A percentile compares a stretch with the other conserved stretches of the same genome.
Evolutionary conservation across 2,329 filamentous ascomycete species (phyloP).

Genomic region (Coleophoma eucalyptorum): DNA sequence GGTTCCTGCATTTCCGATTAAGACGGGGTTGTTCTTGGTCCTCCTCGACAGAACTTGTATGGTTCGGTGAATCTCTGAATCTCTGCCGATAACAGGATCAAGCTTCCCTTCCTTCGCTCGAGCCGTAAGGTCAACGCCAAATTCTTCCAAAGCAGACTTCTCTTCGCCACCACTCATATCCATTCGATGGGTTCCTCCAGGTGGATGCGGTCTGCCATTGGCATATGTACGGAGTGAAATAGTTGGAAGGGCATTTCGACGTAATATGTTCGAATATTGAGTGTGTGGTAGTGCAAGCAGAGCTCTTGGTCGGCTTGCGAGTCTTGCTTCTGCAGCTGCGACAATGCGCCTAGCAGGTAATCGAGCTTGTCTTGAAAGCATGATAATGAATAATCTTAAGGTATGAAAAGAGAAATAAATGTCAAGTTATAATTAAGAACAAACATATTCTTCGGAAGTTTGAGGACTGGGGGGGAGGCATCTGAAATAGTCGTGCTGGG

Average conservation of each 20-base stretch:
- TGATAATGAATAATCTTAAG: slow-evolving; percentile 10
- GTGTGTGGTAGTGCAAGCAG: slow-evolving; percentile 9
- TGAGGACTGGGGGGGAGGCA: too few relatives aligned
- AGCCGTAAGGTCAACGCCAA: slow-evolving; percentile 84
- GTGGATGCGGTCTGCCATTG: slow-evolving; percentile 76
- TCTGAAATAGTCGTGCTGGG: too few relatives aligned
- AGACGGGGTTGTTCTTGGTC: slow-evolving; percentile 84
- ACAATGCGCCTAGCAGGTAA: slow-evolving; percentile 21
- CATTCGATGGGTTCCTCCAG: slow-evolving; percentile 92
- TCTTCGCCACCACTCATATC: slow-evolving; percentile 72
- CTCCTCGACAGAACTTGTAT: slow-evolving; percentile 90
- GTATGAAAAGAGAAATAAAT: slow-evolving; percentile 1
- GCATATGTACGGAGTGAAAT: slow-evolving; percentile 51
- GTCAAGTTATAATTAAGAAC: not conserved
- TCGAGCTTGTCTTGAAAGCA: slow-evolving; percentile 20
- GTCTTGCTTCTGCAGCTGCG: slow-evolving; percentile 8
- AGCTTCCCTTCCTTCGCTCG: slow-evolving; percentile 84
- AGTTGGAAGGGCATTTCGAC: slow-evolving; percentile 32
- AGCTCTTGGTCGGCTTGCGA: slow-evolving; percentile 7
- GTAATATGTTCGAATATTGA: slow-evolving; percentile 7
- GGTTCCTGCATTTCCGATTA: slow-evolving; percentile 82
- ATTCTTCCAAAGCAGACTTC: slow-evolving; percentile 88
- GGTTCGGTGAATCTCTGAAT: slow-evolving; percentile 86
- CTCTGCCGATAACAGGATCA: slow-evolving; percentile 92
- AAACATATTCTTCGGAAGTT: slow-evolving; percentile 5